Evolutionary conservation across 257 asterid genomes (phyloP).

Genomic region (Solanum pinnatisectum): DNA sequence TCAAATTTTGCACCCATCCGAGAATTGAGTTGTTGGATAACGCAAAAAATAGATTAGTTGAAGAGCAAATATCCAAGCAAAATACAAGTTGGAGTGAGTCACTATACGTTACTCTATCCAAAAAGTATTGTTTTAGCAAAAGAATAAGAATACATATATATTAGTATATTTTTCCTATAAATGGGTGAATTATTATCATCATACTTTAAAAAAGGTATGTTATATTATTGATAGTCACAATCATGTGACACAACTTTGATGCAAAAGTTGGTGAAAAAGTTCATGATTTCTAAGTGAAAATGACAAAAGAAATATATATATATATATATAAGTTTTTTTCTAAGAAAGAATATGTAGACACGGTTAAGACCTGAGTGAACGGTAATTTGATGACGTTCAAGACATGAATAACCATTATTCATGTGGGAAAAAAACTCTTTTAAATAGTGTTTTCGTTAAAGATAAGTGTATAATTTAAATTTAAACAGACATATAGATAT

Average conservation of each 20-base stretch:
- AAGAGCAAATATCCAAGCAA: neutral
- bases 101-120: neutral
- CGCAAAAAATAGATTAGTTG: neutral
- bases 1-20: neutral
- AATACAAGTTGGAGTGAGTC: neutral
- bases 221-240: neutral
- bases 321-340: too few species aligned
- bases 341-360: too few species aligned
- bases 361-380: fast-evolving
- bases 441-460: too few species aligned
- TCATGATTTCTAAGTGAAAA: too few species aligned
- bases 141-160: neutral
- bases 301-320: too few species aligned
- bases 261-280: neutral
- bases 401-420: neutral
- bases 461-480: too few species aligned
- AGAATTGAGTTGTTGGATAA: neutral
- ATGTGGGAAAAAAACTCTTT: too few species aligned
- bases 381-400: too few species aligned
- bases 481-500: too few species aligned
- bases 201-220: neutral
- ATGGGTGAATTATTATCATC: neutral
- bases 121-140: too few species aligned
- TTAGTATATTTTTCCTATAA: neutral
- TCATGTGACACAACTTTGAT: neutral